These are phyloP conservation scores for Erysiphe pulchra DNA, from an alignment of 2,329 filamentous ascomycete genomes.

Conservation along the genomic window DNA sequence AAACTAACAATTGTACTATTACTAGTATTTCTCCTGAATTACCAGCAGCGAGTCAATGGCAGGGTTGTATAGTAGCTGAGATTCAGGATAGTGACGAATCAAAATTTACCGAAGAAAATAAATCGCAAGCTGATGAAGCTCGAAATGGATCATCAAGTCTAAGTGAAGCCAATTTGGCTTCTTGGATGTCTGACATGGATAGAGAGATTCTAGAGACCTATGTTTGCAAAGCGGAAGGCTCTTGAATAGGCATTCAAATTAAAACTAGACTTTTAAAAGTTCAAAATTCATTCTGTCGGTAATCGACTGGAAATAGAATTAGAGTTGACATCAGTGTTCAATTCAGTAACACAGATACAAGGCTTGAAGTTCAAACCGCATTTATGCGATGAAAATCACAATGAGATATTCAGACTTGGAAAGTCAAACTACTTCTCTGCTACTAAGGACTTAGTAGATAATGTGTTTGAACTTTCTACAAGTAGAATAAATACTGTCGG, in stretches of 20 bases:
- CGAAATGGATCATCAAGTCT: neutral
- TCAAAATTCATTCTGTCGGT: neutral
- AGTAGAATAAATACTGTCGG: too few relatives aligned
- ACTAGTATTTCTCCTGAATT: neutral
- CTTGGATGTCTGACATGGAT: neutral
- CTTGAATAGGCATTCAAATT: neutral
- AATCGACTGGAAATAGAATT: too few relatives aligned
- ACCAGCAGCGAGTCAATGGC: conserved; percentile 3
- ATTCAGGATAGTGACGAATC: conserved; percentile 4
- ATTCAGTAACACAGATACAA: too few relatives aligned
- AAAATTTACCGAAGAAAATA: neutral
- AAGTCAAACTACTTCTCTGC: too few relatives aligned
- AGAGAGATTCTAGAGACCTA: neutral
- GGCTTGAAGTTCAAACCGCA: too few relatives aligned
- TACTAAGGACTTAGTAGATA: too few relatives aligned
- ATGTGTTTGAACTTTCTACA: too few relatives aligned
- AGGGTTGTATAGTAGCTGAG: conserved; percentile 8
- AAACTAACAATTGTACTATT: neutral
- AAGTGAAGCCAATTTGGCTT: neutral
- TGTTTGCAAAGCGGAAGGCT: neutral
- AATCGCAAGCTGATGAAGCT: neutral
- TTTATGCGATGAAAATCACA: too few relatives aligned
- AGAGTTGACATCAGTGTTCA: too few relatives aligned
- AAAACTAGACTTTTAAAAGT: neutral
- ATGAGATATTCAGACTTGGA: too few relatives aligned